Evolutionary conservation across 1,139 yeast genomes (phyloP), one percentile per base, ranked within the genome.

Genomic region (Kodamaea anthophila): DNA sequence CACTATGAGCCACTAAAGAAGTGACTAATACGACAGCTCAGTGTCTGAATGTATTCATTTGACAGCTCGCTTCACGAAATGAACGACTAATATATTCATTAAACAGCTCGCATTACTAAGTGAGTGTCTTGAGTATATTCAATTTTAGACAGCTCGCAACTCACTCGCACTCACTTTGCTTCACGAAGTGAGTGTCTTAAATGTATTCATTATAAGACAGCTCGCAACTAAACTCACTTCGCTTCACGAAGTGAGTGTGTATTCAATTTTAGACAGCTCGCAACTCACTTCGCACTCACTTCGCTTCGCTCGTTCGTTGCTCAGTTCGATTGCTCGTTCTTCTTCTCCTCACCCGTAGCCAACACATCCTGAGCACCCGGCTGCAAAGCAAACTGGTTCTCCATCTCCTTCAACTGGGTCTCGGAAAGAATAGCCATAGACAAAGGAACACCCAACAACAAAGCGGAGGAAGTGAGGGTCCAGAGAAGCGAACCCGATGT

Each of bases 341-440:
- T 57, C 35, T 53, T 63, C 36, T 60, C 70, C 55, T 70, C 77
- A 40, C 64, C 62, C 40, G 88, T 82, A 31, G 93, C 87, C 49
- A 84, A 67, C 30, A 85, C 78, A 42, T 82, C 93, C 51, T 79
- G 85, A 21, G 93, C 85, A 38, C 85, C 80, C 60, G 83, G 87
- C 55, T 82, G 88, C 54, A 86, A 70, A 46, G 82, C 77, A 72
- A 87, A 79, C 54, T 86, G 94, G 67, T 84, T 85, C 66, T 88
- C 96, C 82, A 86, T 75, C 63, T 88, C 96, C 55, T 79, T 78
- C 54, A 88, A 73, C 65, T 88, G 96, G 51, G 87, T 91, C 66
- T 88, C 98, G 39, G 88, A 78, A 49, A 88, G 71, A 44, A 88
- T 83, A 32, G 96, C 84, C 51, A 91, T 69, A 5, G 96, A 80